These are phyloP conservation scores for Arthrobotrys sinensis DNA, from an alignment of 2,329 filamentous ascomycete species.

Conservation along the genomic window DNA sequence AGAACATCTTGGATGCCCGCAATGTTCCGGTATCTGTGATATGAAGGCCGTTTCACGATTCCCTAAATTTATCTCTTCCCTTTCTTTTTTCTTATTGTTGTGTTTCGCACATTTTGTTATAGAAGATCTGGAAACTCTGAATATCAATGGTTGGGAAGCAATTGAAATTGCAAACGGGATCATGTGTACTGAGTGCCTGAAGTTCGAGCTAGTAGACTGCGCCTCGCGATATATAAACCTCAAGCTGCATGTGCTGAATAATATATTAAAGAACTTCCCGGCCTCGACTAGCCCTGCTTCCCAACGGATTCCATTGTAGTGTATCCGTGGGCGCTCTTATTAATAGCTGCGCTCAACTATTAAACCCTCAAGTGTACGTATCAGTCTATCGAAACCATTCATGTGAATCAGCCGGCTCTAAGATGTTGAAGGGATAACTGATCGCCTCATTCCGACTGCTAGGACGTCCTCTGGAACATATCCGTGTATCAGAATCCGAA, in stretches of 20 bases:
- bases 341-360: neutral
- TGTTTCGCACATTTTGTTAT: neutral
- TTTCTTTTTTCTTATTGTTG: no score
- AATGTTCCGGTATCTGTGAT: neutral
- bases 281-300: constrained; percentile 6
- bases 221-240: constrained; percentile 11
- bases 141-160: neutral
- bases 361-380: neutral
- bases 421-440: constrained; percentile 25
- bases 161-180: constrained; percentile 20
- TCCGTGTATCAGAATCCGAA: constrained; percentile 43
- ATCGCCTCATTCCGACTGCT: constrained; percentile 25
- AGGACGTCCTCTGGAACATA: constrained; percentile 37
- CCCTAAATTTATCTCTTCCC: constrained; percentile 11
- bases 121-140: neutral
- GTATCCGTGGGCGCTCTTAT: constrained; percentile 3
- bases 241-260: constrained; percentile 12
- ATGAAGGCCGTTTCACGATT: neutral
- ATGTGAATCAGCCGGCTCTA: constrained; percentile 10
- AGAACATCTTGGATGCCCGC: neutral
- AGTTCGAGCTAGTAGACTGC: neutral
- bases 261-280: neutral
- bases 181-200: neutral
- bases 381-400: neutral
- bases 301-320: constrained; percentile 2